Evolutionary conservation across 2,329 filamentous ascomycete species (phyloP).

Genomic region (Seiridium cupressi): DNA sequence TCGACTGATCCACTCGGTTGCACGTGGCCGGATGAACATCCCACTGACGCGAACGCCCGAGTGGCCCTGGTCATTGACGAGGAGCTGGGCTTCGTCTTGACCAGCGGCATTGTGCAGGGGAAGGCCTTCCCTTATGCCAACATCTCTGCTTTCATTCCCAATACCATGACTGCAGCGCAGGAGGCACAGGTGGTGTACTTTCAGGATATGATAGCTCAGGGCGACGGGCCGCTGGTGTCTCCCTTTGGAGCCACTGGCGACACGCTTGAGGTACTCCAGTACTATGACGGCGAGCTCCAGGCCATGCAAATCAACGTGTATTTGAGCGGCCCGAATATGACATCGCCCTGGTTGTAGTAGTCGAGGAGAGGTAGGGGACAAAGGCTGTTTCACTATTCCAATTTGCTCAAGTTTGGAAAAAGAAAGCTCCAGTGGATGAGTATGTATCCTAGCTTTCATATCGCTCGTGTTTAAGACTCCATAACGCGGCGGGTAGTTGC

Average conservation of each 20-base stretch:
- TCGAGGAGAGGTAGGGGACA: not conserved
- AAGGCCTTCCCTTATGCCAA: not conserved
- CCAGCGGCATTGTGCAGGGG: not conserved
- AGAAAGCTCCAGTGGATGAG: too few species aligned
- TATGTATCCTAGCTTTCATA: too few species aligned
- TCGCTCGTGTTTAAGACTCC: too few species aligned
- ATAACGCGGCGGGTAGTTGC: too few species aligned
- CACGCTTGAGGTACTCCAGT: not conserved
- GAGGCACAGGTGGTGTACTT: not conserved
- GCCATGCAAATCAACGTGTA: constrained; percentile 5
- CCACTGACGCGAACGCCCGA: not conserved
- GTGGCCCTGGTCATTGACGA: constrained; percentile 3
- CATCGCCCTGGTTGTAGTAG: not conserved
- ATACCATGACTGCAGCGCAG: not conserved
- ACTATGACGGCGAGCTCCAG: constrained; percentile 3
- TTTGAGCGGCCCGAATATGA: not conserved
- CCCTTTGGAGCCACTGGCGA: not conserved
- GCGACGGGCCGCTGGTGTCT: not conserved
- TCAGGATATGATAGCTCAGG: not conserved
- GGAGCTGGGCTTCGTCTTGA: constrained; percentile 2
- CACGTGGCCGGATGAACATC: not conserved
- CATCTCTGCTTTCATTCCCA: not conserved
- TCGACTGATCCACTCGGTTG: constrained; percentile 1
- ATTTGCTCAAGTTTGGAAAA: too few species aligned
- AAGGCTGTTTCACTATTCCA: too few species aligned